Percentiles rank a stretch among this genome's conserved stretches.
phyloP scores from a whole-genome alignment of 2,329 filamentous ascomycete species.

The Microsporum ferrugineum region DNA sequence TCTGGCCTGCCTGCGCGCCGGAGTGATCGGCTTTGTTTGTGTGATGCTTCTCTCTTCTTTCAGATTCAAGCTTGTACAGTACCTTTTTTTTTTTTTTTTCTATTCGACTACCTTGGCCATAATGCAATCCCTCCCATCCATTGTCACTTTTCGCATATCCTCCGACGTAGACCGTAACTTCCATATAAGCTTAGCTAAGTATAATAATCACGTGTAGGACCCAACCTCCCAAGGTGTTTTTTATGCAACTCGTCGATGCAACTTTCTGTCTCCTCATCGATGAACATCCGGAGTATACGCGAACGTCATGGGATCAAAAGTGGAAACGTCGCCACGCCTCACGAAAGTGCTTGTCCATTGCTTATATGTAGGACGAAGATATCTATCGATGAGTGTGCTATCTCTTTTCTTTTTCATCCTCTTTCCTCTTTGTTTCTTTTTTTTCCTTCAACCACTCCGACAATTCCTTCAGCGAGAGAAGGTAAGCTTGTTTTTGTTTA shows the following conservation, averaged over 20 bases:
- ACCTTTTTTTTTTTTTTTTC: background rate
- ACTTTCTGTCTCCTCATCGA: background rate
- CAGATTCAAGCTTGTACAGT: background rate
- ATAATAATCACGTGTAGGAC: too few relatives aligned
- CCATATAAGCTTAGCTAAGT: too few relatives aligned
- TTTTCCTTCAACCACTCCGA: background rate
- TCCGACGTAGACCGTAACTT: too few relatives aligned
- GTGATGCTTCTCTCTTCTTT: background rate
- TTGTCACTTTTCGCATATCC: too few relatives aligned
- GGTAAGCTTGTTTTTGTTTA: background rate
- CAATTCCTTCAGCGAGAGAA: background rate
- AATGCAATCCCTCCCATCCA: too few relatives aligned
- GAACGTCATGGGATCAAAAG: background rate
- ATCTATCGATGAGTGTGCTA: background rate
- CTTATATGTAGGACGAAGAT: background rate
- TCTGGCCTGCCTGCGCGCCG: background rate
- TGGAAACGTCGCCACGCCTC: background rate
- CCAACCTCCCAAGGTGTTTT: too few relatives aligned
- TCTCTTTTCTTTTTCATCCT: background rate
- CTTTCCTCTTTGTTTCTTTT: background rate
- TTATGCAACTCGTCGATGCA: background rate
- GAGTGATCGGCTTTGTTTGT: background rate
- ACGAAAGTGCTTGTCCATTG: background rate
- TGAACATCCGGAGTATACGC: background rate
- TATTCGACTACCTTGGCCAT: too few relatives aligned